Evolutionary conservation across 148 eudicot species (phyloP), one percentile per base, ranked within the genome.

Genomic region (Rhododendron henanense): DNA sequence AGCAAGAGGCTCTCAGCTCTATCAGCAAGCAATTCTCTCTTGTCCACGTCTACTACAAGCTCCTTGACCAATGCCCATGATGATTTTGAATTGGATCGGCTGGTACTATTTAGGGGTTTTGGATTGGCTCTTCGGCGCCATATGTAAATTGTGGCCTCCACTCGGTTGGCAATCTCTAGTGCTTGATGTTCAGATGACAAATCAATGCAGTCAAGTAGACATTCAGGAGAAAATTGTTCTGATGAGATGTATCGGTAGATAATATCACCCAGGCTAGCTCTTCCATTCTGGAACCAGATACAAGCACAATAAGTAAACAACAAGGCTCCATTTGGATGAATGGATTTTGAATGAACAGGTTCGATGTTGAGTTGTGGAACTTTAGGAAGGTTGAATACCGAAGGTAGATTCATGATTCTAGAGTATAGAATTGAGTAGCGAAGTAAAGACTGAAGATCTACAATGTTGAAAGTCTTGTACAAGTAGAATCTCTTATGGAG

Each of bases 11-110:
- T 87, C 79, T 93, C 97, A 19, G 94, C 97, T 88, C 97, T 91
- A 6, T 92, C 93, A 7, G 93, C 94, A 3, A 94, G 85, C 69
- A 90, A 25, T 67, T 93, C 92, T 78, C 92, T 88, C 85, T 93
- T 94, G 28, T 94, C 94, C 23, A 48, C 75, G 87, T 93, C 95
- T 78, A 85, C 69, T 82, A 94, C 89, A 6, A 94, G 73, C 53
- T 94, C 95, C 90, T 89, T 93, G 10, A 93, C 91, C 87, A 94
- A 85, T 83, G 88, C 95, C 97, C 97, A 94, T 2, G 95, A 92
- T 41, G 97, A 90, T 80, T 88, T 94, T 47, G 95, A 88, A 45
- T 76, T 84, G 44, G 92, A 90, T 84, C 90, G 84, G 63, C 63
- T 88, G 16, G 89, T 55, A 55, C 86, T 82, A 48, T 82, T 86